Evolutionary conservation across 2,329 filamentous ascomycete species (phyloP).

Genomic region (Penicillium crustosum): DNA sequence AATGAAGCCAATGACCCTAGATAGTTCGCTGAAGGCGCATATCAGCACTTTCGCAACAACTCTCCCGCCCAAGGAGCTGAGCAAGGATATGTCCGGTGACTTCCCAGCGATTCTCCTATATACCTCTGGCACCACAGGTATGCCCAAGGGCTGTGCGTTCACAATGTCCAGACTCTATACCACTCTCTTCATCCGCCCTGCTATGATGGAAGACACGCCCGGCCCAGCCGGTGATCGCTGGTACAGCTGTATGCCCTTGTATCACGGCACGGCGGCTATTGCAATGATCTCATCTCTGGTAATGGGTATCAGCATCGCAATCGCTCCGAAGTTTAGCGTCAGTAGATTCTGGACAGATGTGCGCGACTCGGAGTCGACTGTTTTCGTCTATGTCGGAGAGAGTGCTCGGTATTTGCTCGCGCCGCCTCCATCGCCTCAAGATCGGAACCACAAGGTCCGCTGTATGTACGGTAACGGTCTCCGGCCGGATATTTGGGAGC

Average conservation of each 20-base stretch:
- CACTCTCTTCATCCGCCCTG: conserved; percentile 37
- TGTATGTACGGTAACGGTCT: conserved; percentile 52
- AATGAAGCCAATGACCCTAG: conserved; percentile 58
- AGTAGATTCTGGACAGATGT: conserved; percentile 72
- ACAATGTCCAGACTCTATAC: conserved; percentile 51
- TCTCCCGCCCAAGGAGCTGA: conserved; percentile 57
- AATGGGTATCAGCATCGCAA: conserved; percentile 46
- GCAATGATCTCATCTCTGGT: conserved; percentile 57
- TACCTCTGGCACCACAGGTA: conserved; percentile 73
- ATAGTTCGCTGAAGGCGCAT: conserved; percentile 48
- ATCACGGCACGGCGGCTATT: conserved; percentile 72
- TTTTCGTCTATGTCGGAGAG: conserved; percentile 77
- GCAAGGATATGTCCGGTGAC: conserved; percentile 51
- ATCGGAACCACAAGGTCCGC: conserved; percentile 47
- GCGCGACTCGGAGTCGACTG: conserved; percentile 64
- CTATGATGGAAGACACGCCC: conserved; percentile 30
- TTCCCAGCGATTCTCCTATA: conserved; percentile 68
- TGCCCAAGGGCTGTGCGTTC: conserved; percentile 70
- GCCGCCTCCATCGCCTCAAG: conserved; percentile 53
- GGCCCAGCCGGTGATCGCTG: conserved; percentile 56
- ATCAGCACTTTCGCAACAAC: conserved; percentile 51
- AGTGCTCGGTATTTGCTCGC: conserved; percentile 72
- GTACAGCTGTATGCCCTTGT: conserved; percentile 76
- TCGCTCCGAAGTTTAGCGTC: conserved; percentile 60
- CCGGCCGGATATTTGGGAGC: conserved; percentile 51